Percentiles rank a stretch among this genome's conserved stretches.
phyloP scores from a whole-genome alignment of 116 monocot species.

The Trichopus zeylanicus region DNA sequence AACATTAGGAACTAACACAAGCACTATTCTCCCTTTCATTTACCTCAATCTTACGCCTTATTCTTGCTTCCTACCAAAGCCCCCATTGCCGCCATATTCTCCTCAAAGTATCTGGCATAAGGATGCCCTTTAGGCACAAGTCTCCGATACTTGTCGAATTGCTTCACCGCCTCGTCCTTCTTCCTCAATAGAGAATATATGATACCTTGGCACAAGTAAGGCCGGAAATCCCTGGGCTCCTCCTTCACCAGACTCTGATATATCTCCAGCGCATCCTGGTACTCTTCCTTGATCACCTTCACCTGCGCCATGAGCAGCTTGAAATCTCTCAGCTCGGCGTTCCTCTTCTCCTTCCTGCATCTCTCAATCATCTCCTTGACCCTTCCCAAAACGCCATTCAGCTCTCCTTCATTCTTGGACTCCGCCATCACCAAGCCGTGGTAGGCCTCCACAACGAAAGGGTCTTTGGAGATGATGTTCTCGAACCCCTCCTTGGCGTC shows the following conservation, averaged over 20 bases:
- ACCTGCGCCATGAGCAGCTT: slow-evolving; percentile 58
- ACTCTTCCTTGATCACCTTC: slow-evolving; percentile 39
- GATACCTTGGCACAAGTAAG: slow-evolving; percentile 70
- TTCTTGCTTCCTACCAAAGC: slow-evolving; percentile 29
- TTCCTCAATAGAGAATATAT: slow-evolving; percentile 58
- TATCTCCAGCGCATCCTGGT: slow-evolving; percentile 43
- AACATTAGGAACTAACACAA: neutral
- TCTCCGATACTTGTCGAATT: slow-evolving; percentile 66
- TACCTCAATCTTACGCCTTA: slow-evolving; percentile 7
- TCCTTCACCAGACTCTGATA: slow-evolving; percentile 56
- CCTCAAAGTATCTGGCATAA: slow-evolving; percentile 42
- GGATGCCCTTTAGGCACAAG: slow-evolving; percentile 65
- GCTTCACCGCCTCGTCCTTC: slow-evolving; percentile 65
- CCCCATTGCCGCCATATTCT: slow-evolving; percentile 53
- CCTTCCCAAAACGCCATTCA: slow-evolving; percentile 27
- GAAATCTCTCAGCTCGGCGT: slow-evolving; percentile 66
- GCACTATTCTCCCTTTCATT: slow-evolving; percentile 1
- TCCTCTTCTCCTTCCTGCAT: slow-evolving; percentile 59
- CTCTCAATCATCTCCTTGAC: slow-evolving; percentile 38
- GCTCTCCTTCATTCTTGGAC: slow-evolving; percentile 11
- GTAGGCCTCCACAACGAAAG: slow-evolving; percentile 36
- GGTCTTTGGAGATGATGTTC: neutral
- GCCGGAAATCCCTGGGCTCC: slow-evolving; percentile 76
- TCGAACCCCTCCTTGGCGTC: slow-evolving; percentile 18
- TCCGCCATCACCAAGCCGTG: slow-evolving; percentile 34